Base-by-base conservation (phyloP, 1,284 basidiomycete genomes). In the Ustilago esculenta region DNA sequence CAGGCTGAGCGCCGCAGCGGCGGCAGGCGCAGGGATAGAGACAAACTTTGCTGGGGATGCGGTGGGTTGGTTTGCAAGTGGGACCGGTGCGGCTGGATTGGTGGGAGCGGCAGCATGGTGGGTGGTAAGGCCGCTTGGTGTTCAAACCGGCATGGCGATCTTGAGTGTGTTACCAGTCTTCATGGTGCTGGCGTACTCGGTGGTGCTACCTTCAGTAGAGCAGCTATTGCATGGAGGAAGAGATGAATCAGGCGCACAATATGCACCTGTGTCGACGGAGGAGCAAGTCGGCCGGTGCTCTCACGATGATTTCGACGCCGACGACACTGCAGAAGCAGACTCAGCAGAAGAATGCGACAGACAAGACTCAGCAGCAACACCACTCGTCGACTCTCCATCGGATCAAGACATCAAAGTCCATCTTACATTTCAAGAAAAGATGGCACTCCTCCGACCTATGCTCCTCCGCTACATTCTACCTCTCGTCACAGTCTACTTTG, bases 81-180 rank as follows among this genome's bases (percentile, higher is more conserved):
- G 95, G 0, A 98, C 95, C 0, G 95, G 95, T 1, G 92, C 91
- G 2, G 95, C 95, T 0, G 95, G 95, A 0, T 86, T 98, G 5
- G 90, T 90, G 0, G 96, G 95, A 5, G 94, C 95, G 0, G 90
- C 90, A 34, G 82, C 96, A 6, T 98, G 95, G 95, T 98, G 95
- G 95, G 85, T 93, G 68, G 84, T 98, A 1, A 86, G 96, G 30
- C 88, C 88, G 0, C 83, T 96, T 1, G 95, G 95, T 12, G 92
- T 98, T 6, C 87, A 88, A 44, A 79, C 84, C 7, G 96, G 94
- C 0, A 88, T 98, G 20, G 90, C 91, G 11, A 51, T 76, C 1
- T 43, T 80, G 29, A 71, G 70, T 10, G 42, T 77, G 4, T 36
- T 81, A 30, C 77, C 79, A 0, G 67, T 60, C 10, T 65, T 74